Conservation (phyloP, 2,329 filamentous ascomycete genomes). For the Colletotrichum brevisporum region DNA sequence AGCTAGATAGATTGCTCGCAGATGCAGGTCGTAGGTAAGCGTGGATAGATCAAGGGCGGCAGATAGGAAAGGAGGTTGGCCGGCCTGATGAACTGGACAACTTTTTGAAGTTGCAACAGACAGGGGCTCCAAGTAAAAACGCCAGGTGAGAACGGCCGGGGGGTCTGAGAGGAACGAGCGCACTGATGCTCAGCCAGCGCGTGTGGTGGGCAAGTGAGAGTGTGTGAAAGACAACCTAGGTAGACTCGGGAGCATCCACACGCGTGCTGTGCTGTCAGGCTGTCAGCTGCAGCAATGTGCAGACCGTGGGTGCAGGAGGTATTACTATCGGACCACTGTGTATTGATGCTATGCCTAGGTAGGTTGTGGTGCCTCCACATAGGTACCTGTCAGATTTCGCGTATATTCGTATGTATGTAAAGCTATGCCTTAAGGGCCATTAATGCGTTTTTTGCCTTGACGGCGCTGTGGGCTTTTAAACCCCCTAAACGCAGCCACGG, state of each 20-base stretch:
- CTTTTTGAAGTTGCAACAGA: constrained; percentile 39
- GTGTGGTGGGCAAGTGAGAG: background rate
- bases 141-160: constrained; percentile 24
- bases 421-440: too few species aligned
- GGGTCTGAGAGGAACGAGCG: constrained; percentile 25
- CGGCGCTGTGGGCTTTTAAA: too few species aligned
- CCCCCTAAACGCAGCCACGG: too few species aligned
- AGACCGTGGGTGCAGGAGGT: background rate
- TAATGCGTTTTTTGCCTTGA: too few species aligned
- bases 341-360: too few species aligned
- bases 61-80: constrained; percentile 17
- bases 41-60: constrained; percentile 24
- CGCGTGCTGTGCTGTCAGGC: background rate
- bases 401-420: too few species aligned
- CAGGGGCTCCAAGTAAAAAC: constrained; percentile 38
- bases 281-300: background rate
- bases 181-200: constrained; percentile 10
- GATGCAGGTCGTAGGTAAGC: constrained; percentile 27
- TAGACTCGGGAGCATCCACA: constrained; percentile 21
- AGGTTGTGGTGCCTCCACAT: too few species aligned
- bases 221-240: constrained; percentile 4
- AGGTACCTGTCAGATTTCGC: too few species aligned
- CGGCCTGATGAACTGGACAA: constrained; percentile 36
- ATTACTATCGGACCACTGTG: background rate
- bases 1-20: constrained; percentile 31